A percentile compares a stretch with the other conserved stretches of the same genome.
phyloP scores from a whole-genome alignment of 1,284 basidiomycete genomes.

The Ceratobasidium sp. region DNA sequence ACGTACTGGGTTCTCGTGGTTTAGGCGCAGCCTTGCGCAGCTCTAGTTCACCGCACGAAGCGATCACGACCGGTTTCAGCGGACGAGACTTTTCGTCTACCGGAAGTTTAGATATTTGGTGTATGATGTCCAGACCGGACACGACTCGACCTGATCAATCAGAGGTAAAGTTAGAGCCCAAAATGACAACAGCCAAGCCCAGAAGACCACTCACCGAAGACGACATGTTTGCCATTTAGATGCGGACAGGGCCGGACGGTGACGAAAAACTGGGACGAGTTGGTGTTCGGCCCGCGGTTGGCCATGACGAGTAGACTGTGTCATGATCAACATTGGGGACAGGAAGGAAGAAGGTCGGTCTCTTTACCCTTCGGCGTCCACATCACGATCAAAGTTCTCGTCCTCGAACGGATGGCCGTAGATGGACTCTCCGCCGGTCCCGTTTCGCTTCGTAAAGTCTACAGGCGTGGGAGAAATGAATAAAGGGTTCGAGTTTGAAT shows the following conservation, averaged over 20 bases:
- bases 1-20: constrained; percentile 37
- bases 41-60: constrained; percentile 87
- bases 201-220: constrained; percentile 62
- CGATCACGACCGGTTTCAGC: constrained; percentile 72
- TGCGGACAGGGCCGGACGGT: constrained; percentile 78
- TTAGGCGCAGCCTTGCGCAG: constrained; percentile 60
- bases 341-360: not conserved
- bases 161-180: not conserved
- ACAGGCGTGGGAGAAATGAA: not conserved
- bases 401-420: constrained; percentile 79
- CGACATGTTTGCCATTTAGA: constrained; percentile 81
- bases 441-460: constrained; percentile 83
- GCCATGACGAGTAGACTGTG: constrained; percentile 81
- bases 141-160: constrained; percentile 63
- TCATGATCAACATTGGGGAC: not conserved
- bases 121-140: constrained; percentile 57
- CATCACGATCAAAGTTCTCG: constrained; percentile 73
- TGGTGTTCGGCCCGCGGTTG: constrained; percentile 80
- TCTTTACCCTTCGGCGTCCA: constrained; percentile 70
- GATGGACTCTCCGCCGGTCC: constrained; percentile 85
- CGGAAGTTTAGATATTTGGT: constrained; percentile 65
- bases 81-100: constrained; percentile 79
- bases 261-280: constrained; percentile 86
- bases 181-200: too few species aligned
- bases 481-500: not conserved